These are phyloP conservation scores for Annulohypoxylon moriforme DNA, from an alignment of 495 filamentous ascomycete species.

Conservation along the genomic window DNA sequence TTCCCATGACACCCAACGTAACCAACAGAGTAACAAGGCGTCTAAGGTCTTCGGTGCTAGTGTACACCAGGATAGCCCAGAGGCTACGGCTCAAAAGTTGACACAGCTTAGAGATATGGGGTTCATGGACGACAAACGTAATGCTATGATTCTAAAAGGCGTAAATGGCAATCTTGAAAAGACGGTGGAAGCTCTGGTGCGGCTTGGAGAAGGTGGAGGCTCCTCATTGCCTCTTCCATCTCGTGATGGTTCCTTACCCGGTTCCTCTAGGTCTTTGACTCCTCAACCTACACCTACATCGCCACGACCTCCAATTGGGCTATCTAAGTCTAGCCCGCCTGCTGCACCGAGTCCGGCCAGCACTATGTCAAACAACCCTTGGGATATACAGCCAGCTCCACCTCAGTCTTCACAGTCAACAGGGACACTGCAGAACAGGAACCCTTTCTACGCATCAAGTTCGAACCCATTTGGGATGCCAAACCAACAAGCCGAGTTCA, in stretches of 20 bases:
- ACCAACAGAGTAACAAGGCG: constrained; percentile 63
- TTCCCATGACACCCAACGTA: constrained; percentile 31
- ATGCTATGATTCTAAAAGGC: constrained; percentile 79
- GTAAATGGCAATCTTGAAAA: constrained; percentile 85
- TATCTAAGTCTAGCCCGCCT: constrained; percentile 44
- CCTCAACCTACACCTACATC: constrained; percentile 42
- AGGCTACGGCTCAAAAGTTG: constrained; percentile 74
- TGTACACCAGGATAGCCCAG: constrained; percentile 56
- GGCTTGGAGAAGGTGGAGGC: constrained; percentile 74
- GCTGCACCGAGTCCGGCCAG: constrained; percentile 52
- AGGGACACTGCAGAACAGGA: constrained; percentile 64
- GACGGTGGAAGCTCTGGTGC: constrained; percentile 82
- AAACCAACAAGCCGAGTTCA: constrained; percentile 55
- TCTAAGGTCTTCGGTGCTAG: constrained; percentile 75
- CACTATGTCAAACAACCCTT: constrained; percentile 72
- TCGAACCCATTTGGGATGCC: constrained; percentile 64
- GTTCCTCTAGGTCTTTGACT: constrained; percentile 51
- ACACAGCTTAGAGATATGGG: constrained; percentile 88
- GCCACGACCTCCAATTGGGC: constrained; percentile 38
- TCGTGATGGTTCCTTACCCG: constrained; percentile 49
- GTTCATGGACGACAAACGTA: constrained; percentile 85
- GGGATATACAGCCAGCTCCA: constrained; percentile 62
- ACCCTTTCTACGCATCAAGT: constrained; percentile 63
- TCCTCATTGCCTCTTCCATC: constrained; percentile 53
- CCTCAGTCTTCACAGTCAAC: constrained; percentile 69